phyloP scores from a whole-genome alignment of 495 filamentous ascomycete genomes.

The Talaromyces thailandensis region DNA sequence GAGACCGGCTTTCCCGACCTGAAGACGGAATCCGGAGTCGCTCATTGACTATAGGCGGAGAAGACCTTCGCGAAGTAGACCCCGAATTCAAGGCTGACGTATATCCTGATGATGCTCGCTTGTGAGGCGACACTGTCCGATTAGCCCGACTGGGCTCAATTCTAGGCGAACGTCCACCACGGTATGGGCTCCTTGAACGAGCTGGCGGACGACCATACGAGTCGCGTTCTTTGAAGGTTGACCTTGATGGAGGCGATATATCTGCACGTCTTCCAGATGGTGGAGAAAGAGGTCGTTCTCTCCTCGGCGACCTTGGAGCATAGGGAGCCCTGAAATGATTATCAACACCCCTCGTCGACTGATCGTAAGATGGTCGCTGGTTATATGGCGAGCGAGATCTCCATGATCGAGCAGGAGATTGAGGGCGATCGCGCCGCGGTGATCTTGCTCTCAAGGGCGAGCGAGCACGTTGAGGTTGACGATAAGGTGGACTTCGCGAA shows the following conservation, averaged over 20 bases:
- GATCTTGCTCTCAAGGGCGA: constrained; percentile 36
- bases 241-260: constrained; percentile 24
- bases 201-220: not conserved
- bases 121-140: constrained; percentile 21
- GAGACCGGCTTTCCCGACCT: constrained; percentile 19
- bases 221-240: constrained; percentile 11
- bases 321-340: constrained; percentile 24
- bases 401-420: constrained; percentile 32
- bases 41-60: constrained; percentile 22
- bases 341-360: constrained; percentile 23
- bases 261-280: constrained; percentile 16
- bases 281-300: constrained; percentile 13
- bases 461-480: constrained; percentile 26
- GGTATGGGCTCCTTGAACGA: constrained; percentile 20
- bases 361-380: constrained; percentile 14
- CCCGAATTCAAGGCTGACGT: constrained; percentile 26
- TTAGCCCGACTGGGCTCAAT: constrained; percentile 8
- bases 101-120: constrained; percentile 16
- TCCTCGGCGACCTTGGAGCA: constrained; percentile 16
- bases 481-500: constrained; percentile 35
- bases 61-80: constrained; percentile 31
- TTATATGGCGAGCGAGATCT: constrained; percentile 38
- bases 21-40: constrained; percentile 11
- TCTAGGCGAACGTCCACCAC: constrained; percentile 9
- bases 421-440: constrained; percentile 34